A percentile compares a stretch with the other conserved stretches of the same genome.
Conservation (phyloP, 2,329 filamentous ascomycete genomes). For the Raffaelea albimanens region DNA sequence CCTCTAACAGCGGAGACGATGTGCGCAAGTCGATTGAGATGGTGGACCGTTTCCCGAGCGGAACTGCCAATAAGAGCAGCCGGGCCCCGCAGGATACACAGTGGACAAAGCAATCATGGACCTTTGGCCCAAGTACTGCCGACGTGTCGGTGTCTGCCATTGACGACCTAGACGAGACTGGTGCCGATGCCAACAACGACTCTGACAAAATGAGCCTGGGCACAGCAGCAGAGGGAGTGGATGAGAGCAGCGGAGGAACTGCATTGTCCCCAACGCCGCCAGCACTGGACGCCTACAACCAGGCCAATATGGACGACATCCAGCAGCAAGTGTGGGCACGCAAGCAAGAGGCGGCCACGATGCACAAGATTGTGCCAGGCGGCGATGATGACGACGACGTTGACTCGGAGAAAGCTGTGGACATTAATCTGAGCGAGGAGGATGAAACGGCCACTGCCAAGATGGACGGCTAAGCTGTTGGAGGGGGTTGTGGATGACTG, state of each 20-base stretch:
- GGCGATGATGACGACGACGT: conserved; percentile 19
- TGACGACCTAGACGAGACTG: too few species aligned
- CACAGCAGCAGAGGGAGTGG: neutral
- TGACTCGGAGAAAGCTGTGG: conserved; percentile 35
- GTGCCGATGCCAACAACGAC: conserved; percentile 3
- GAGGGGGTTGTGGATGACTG: neutral
- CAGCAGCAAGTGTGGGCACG: conserved; percentile 25
- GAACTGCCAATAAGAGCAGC: too few species aligned
- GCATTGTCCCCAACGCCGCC: conserved; percentile 10
- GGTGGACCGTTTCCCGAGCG: conserved; percentile 35
- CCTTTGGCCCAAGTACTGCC: conserved; percentile 22
- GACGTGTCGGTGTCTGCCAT: too few species aligned
- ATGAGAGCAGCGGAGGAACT: too few species aligned
- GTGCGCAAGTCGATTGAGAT: conserved; percentile 35
- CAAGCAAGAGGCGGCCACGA: conserved; percentile 23
- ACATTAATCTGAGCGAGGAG: conserved; percentile 39
- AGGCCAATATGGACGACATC: conserved; percentile 19
- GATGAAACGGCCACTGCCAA: conserved; percentile 16
- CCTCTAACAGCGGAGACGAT: conserved; percentile 11
- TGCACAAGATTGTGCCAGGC: conserved; percentile 27
- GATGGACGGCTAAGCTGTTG: neutral
- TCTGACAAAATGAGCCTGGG: conserved; percentile 6
- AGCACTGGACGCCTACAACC: conserved; percentile 12
- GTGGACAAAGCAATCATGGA: conserved; percentile 29
- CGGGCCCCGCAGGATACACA: conserved; percentile 22